Evolutionary conservation across 106 monocot species (phyloP), one percentile per base, ranked within the genome.

Genomic region (Dendrobium officinale): DNA sequence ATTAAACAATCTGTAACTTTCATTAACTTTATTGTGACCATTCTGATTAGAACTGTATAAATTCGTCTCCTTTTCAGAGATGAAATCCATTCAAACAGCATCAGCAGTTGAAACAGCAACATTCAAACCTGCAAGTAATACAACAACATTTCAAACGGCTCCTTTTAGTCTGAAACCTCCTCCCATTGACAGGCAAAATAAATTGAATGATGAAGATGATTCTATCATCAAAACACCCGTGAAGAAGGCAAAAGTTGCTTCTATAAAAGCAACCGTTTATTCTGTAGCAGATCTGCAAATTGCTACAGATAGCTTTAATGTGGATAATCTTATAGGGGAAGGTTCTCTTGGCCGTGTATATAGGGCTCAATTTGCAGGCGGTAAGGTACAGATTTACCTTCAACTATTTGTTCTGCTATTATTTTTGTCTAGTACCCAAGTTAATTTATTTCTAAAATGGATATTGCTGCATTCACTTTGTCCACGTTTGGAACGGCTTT

Each of bases 261-360:
- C 85, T 45, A 75, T 88, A 64, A 89, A 82, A 79, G 77, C 82
- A 19, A 84, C 79, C 72, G 29, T 77, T 4, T 92, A 86, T 88
- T 89, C 92, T 9, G 89, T 92, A 59, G 92, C 89, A 67, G 92
- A 92, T 72, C 78, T 92, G 64, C 92, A 92, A 76, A 75, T 92
- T 73, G 92, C 92, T 73, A 92, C 92, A 67, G 75, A 84, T 47
- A 89, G 89, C 48, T 92, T 92, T 64, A 92, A 80, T 55, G 58
- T 84, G 10, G 89, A 92, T 33, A 92, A 88, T 84, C 85, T 89
- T 77, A 31, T 92, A 73, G 92, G 87, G 29, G 89, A 92, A 79
- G 92, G 89, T 0, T 84, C 89, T 47, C 40, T 88, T 70, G 87
- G 92, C 48, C 92, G 92, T 67, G 89, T 89, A 75, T 92, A 86